A percentile compares a stretch with the other conserved stretches of the same genome.
These are phyloP conservation scores for Starmerella sirachaensis DNA, from an alignment of 805 yeast species.

Conservation along the genomic window DNA sequence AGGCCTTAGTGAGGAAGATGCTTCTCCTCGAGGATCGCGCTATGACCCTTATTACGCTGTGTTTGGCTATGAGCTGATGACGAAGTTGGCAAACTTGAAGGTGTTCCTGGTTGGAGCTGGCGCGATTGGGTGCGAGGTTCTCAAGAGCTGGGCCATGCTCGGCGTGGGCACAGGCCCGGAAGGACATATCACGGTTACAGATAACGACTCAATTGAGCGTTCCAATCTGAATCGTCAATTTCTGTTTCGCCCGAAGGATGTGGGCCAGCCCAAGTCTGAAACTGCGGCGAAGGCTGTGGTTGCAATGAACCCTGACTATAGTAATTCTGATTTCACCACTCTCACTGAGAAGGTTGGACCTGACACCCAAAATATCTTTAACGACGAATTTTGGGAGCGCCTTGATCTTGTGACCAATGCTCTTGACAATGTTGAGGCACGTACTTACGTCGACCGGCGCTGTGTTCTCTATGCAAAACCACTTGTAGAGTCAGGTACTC, in stretches of 20 bases:
- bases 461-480: slow-evolving; percentile 89
- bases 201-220: slow-evolving; percentile 89
- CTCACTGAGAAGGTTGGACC: slow-evolving; percentile 81
- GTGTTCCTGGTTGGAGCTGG: slow-evolving; percentile 96
- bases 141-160: slow-evolving; percentile 95
- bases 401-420: slow-evolving; percentile 93
- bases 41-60: slow-evolving; percentile 95
- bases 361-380: slow-evolving; percentile 78
- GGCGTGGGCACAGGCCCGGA: slow-evolving; percentile 88
- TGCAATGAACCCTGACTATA: slow-evolving; percentile 73
- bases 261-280: slow-evolving; percentile 80
- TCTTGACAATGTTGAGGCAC: slow-evolving; percentile 92
- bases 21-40: slow-evolving; percentile 66
- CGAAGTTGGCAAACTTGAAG: slow-evolving; percentile 57
- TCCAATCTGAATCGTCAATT: slow-evolving; percentile 95
- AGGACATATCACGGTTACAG: slow-evolving; percentile 78
- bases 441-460: slow-evolving; percentile 94
- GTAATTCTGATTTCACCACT: slow-evolving; percentile 56
- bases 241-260: slow-evolving; percentile 86
- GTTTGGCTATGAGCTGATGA: slow-evolving; percentile 70
- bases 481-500: slow-evolving; percentile 87
- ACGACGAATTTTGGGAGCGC: slow-evolving; percentile 72
- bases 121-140: slow-evolving; percentile 98
- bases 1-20: slow-evolving; percentile 51
- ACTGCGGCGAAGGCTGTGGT: slow-evolving; percentile 78